Evolutionary conservation across 768 basidiomycete genomes (phyloP), one percentile per base, ranked within the genome.

Genomic region (Kwoniella shandongensis): DNA sequence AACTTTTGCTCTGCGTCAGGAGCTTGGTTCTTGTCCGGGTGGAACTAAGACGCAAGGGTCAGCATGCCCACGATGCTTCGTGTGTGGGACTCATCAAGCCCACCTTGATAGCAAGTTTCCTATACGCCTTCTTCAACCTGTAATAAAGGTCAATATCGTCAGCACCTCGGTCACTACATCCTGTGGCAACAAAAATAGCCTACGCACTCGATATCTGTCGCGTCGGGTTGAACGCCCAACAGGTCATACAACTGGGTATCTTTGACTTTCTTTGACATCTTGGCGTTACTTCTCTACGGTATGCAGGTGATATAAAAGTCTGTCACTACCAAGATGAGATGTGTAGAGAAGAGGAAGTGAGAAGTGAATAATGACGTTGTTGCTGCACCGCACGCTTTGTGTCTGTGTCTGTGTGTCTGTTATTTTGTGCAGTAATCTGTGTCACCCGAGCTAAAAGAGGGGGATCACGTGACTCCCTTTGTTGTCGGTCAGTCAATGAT

Each of bases 1-100:
- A 99, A 99, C 80, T 86, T 92, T 75, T 89, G 87, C 74, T 92
- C 91, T 1, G 94, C 96, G 69, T 91, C 90, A n/a, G 85, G 82
- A 3, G 89, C 88, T 6, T 84, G 82, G 70, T 97, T 97, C 82
- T 94, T 96, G 79, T 96, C 93, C 4, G 92, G 93, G 74, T 96
- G 92, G 74, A 86, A 94, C 88, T 92, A 65, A 41, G 57, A 26
- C 23, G 20, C 23, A 42, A 23, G 29, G 40, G 29, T 61, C 35
- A 65, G 27, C 57, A 45, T 47, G 39, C 17, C 25, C 38, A 5
- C 22, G 20, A 27, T 12, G 25, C 42, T 25, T 25, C n/a, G n/a
- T n/a, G n/a, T n/a, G n/a, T n/a, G n/a, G n/a, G n/a, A n/a, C n/a
- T n/a, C n/a, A n/a, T n/a, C 0, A 29, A 53, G 78, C 81, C 60